Base-by-base conservation (phyloP, 2,329 filamentous ascomycete genomes). In the Scedosporium apiospermum region DNA sequence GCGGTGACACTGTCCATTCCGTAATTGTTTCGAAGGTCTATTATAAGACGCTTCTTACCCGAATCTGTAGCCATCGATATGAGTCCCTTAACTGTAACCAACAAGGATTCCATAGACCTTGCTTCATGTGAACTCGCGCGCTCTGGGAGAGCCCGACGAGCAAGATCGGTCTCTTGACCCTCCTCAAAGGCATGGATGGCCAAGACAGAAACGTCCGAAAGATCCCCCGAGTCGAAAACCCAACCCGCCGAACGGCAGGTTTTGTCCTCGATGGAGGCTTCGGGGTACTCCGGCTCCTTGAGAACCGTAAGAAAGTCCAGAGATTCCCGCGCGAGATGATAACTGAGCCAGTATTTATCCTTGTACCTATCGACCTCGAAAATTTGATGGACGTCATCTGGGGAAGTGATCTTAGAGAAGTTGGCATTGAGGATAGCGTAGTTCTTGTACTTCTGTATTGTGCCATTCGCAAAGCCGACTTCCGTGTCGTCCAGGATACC, bases 21-120 rank as follows among this genome's bases (percentile, higher is more conserved):
- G 0, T 75, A 76, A 65, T 90, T 90, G 2, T 75, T 77, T 3
- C 82, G 79, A 6, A 89, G 68, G 65, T 90, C 88, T 64, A 90
- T 81, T 34, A 90, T 77, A 4, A 90, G 75, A 69, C 83, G 86
- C 1, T 75, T 82, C 69, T 85, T 86, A 2, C 78, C 76, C 1
- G 74, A 74, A 1, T 70, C 65, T 51, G 78, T 76, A 12, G 78
- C 78, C 49, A 75, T 72, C 0, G 75, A 71, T 16, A 87, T 74
- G 66, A 86, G 80, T 6, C 62, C 60, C 6, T 75, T 59, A n/a
- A 70, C 67, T 18, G 6, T 49, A n/a, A 4, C 44, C 16, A 49
- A 14, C 34, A 14, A 38, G 34, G 34, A 38, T 12, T 38, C 10
- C 34, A 14, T 4, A 14, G 34, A 14, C 10, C 34, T 38, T 12